phyloP scores from a whole-genome alignment of 805 yeast genomes.

The Metschnikowia continentalis region DNA sequence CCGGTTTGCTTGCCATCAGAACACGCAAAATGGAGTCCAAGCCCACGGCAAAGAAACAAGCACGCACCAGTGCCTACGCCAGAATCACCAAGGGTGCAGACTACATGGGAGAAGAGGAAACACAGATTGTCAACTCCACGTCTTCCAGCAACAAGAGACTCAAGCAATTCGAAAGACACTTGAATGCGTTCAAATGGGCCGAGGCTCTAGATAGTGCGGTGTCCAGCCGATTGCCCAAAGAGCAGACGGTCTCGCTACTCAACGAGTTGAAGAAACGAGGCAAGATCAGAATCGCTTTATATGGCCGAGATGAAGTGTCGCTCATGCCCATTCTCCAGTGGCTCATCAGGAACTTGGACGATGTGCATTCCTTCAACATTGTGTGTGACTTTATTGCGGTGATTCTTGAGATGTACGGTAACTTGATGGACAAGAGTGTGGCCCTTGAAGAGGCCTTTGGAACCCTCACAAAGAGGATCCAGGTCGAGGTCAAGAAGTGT shows the following conservation, averaged over 20 bases:
- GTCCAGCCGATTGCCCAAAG: slow-evolving; percentile 71
- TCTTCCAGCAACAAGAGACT: slow-evolving; percentile 52
- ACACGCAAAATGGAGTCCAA: slow-evolving; percentile 72
- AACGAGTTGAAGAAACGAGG: slow-evolving; percentile 87
- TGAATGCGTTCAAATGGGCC: slow-evolving; percentile 86
- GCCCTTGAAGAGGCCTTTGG: slow-evolving; percentile 70
- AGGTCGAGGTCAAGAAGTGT: slow-evolving; percentile 69
- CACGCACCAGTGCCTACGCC: slow-evolving; percentile 61
- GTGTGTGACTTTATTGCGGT: slow-evolving; percentile 67
- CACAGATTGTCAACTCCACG: slow-evolving; percentile 59
- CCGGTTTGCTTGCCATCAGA: slow-evolving; percentile 84
- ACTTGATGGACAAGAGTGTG: slow-evolving; percentile 67
- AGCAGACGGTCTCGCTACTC: slow-evolving; percentile 74
- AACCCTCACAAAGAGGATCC: slow-evolving; percentile 57
- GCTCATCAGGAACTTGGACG: slow-evolving; percentile 74
- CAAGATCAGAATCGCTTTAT: slow-evolving; percentile 74
- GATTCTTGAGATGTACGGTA: slow-evolving; percentile 70
- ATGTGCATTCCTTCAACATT: slow-evolving; percentile 62
- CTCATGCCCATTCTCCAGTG: slow-evolving; percentile 84
- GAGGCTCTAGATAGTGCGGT: slow-evolving; percentile 91
- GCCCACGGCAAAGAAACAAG: slow-evolving; percentile 44
- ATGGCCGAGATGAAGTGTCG: slow-evolving; percentile 79
- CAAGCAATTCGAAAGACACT: slow-evolving; percentile 75
- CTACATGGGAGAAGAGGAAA: slow-evolving; percentile 86
- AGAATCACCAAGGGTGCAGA: slow-evolving; percentile 89